These are phyloP conservation scores for Forsythia viridissima DNA, from an alignment of 257 asterid species.

Conservation along the genomic window DNA sequence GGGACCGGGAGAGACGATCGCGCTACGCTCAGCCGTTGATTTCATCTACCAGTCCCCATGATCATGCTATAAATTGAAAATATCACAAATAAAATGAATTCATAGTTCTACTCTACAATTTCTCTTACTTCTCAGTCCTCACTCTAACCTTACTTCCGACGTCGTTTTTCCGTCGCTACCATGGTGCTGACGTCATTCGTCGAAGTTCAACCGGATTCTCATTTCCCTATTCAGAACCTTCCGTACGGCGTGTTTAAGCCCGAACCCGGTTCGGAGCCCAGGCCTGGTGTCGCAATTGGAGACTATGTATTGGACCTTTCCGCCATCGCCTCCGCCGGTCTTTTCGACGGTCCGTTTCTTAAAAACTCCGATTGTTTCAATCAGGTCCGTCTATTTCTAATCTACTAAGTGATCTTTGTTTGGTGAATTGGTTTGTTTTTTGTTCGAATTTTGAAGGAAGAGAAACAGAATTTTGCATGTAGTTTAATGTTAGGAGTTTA, in stretches of 20 bases:
- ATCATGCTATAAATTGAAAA: neutral
- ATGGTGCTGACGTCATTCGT: slow-evolving; percentile 82
- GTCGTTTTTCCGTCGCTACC: neutral
- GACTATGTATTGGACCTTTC: slow-evolving; percentile 78
- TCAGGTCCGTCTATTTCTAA: slow-evolving; percentile 48
- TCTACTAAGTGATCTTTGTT: neutral
- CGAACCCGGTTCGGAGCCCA: slow-evolving; percentile 50
- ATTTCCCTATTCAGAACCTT: slow-evolving; percentile 90
- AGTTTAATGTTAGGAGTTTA: neutral
- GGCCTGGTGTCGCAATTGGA: slow-evolving; percentile 90
- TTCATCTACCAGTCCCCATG: neutral
- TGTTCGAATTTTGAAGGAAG: neutral
- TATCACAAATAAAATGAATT: too few relatives aligned
- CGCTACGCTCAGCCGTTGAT: neutral
- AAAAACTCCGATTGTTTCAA: slow-evolving; percentile 65
- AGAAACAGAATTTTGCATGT: neutral
- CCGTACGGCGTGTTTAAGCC: slow-evolving; percentile 93
- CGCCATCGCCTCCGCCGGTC: slow-evolving; percentile 64
- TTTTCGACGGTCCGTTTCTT: slow-evolving; percentile 74
- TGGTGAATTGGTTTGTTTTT: neutral
- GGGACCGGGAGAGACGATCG: neutral
- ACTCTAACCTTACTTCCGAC: neutral
- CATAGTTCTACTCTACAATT: neutral
- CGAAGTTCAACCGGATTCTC: slow-evolving; percentile 75
- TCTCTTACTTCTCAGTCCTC: neutral